Evolutionary conservation across 331 rosid genomes (phyloP), one percentile per base, ranked within the genome.

Genomic region (Cydonia oblonga): DNA sequence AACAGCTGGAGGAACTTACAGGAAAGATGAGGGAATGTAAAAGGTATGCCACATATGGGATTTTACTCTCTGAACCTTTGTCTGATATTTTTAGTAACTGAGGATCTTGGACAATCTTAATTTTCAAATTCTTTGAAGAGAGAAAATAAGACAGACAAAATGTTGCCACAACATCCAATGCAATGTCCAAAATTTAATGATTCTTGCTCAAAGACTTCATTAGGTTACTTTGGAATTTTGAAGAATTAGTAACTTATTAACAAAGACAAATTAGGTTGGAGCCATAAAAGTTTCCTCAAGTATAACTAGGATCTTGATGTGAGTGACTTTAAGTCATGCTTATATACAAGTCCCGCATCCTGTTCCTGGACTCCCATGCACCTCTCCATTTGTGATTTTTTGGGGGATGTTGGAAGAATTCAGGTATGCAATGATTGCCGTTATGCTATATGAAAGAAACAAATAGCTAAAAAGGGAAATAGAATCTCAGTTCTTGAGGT

Each of bases 1-100:
- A 83, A 78, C 97, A 95, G 81, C 87, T 95, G 78, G 97, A 91
- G 75, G 99, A 95, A 62, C 99, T 95, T 79, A 91, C 97, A 1
- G 93, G 79, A 75, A 95, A 88, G 79, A 95, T 95, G 99, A 91
- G 93, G 76, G 99, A 95, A 66, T 90, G 93, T 86, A 95, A 95
- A 83, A 90, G 96, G 99, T 91, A 61, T 68, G 75, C 40, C 12
- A 7, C 60, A 65, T 28, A 12, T 28, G 33, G 44, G 9, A 20
- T 53, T 69, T 26, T 16, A 49, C 35, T 42, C 58, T 59, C 68
- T 49, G 44, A 38, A 49, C 4, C 7, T 59, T 32, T 69, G 5
- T 69, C 63, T 64, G 12, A 64, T 56, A 33, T 19, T 52, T 64
- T 53, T 35, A 22, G 54, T 18, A 22, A 33, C n/a, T 64, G 7